Conservation (phyloP, 306 rosid genomes). For the Cicer arietinum region DNA sequence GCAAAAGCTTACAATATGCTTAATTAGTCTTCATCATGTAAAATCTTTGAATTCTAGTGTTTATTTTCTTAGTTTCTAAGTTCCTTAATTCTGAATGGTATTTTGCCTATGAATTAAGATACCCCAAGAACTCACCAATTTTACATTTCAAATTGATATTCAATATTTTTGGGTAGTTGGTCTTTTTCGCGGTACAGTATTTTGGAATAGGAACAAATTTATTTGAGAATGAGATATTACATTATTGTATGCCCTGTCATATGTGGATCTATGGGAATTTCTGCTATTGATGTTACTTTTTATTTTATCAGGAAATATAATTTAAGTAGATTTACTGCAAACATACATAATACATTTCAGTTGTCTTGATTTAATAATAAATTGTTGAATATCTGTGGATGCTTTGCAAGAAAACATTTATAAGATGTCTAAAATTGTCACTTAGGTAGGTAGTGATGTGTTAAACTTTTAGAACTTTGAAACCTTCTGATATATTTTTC, state of each 20-base stretch:
- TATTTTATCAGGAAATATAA: neutral
- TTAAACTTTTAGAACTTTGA: neutral
- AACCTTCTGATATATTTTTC: constrained; percentile 12
- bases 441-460: neutral
- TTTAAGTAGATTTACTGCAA: constrained; percentile 3
- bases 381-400: constrained; percentile 1
- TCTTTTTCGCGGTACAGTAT: constrained; percentile 12
- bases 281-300: neutral
- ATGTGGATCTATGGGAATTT: constrained; percentile 24
- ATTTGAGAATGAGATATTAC: neutral
- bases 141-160: neutral
- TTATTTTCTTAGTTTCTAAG: neutral
- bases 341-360: neutral
- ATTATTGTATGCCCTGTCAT: constrained; percentile 9
- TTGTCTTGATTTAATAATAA: neutral
- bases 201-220: constrained; percentile 1
- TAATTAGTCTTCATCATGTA: constrained; percentile 11
- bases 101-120: constrained; percentile 5
- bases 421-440: neutral
- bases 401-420: constrained; percentile 7
- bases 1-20: constrained; percentile 10
- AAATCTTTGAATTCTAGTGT: constrained; percentile 3
- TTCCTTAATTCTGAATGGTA: constrained; percentile 14
- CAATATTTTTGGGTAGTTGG: neutral
- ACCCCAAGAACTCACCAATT: neutral